Evolutionary conservation across 1,139 yeast species (phyloP), one percentile per base, ranked within the genome.

Genomic region (Saccharomyces pastorianus): DNA sequence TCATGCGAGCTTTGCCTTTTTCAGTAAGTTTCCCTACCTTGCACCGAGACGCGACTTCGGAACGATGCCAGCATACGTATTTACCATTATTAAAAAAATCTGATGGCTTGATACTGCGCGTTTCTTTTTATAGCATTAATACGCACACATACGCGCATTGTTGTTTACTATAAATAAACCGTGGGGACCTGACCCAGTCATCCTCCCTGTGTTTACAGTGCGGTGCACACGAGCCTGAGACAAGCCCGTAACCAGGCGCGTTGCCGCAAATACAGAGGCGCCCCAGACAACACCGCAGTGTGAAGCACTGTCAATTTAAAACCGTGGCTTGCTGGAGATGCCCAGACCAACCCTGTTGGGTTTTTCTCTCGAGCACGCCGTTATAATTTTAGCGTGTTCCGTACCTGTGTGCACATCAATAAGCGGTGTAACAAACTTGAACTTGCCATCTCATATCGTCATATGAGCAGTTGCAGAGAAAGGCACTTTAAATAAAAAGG

Each of bases 291-390:
- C 25, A 20, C 26, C 25, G 44, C 26, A 38, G 25, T 5, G 13
- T 17, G 23, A 8, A 9, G 20, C 6, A 13, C 44, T 25, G 25
- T 5, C 17, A 38, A 23, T n/a, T 17, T 25, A 38, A 32, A 13
- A 38, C 44, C 44, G 44, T 38, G 44, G 44, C 44, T 38, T 38
- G 44, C n/a, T 20, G 13, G 44, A 38, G 44, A 38, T 38, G 44
- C 44, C n/a, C 23, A 38, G 17, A 34, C n/a, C n/a, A 13, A 38
- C 26, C 38, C 44, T 38, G 44, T 25, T 38, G 44, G 44, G 25
- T 20, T 38, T 6, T 7, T 38, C 23, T 38, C 25, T 38, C 13
- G 25, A 38, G n/a, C 7, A 20, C 44, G 7, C 44, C 44, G 9
- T 38, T 11, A 38, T 6, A 9, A 20, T 11, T 23, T 38, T 9